Percentiles rank a stretch among this genome's conserved stretches.
Evolutionary conservation across 345 rosid genomes (phyloP).

Genomic region (Brassica rapa): DNA sequence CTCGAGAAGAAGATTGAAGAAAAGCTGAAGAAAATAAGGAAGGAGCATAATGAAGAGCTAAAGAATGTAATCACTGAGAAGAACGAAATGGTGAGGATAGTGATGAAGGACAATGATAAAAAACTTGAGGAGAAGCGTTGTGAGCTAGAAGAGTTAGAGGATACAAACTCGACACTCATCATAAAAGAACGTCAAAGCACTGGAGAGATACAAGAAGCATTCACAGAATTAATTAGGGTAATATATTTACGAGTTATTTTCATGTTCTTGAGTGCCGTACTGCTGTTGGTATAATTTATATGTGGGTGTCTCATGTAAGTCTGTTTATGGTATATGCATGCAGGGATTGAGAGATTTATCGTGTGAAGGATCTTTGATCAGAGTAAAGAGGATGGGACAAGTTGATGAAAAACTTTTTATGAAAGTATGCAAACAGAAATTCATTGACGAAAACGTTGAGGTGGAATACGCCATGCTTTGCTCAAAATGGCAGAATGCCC

Average conservation of each 20-base stretch:
- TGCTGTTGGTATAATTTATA: background rate
- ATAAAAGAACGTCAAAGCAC: background rate
- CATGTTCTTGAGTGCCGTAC: background rate
- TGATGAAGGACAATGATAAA: background rate
- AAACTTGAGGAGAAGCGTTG: background rate
- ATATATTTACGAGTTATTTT: background rate
- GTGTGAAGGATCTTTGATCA: background rate
- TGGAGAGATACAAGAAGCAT: background rate
- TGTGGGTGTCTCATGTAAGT: background rate
- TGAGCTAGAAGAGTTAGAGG: background rate
- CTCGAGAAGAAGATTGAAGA: background rate
- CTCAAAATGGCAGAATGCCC: background rate
- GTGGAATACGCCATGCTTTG: background rate
- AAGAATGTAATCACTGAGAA: background rate
- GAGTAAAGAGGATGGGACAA: background rate
- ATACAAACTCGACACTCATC: background rate
- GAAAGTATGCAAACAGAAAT: background rate
- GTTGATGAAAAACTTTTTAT: background rate
- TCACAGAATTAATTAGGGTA: background rate
- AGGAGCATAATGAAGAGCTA: background rate
- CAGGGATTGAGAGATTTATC: background rate
- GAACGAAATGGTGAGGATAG: background rate
- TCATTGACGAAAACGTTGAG: background rate
- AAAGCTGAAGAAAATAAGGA: background rate
- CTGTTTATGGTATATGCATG: background rate